Percentiles rank a stretch among this genome's conserved stretches.
phyloP scores from a whole-genome alignment of 257 asterid genomes.

The Nicotiana benthamiana region DNA sequence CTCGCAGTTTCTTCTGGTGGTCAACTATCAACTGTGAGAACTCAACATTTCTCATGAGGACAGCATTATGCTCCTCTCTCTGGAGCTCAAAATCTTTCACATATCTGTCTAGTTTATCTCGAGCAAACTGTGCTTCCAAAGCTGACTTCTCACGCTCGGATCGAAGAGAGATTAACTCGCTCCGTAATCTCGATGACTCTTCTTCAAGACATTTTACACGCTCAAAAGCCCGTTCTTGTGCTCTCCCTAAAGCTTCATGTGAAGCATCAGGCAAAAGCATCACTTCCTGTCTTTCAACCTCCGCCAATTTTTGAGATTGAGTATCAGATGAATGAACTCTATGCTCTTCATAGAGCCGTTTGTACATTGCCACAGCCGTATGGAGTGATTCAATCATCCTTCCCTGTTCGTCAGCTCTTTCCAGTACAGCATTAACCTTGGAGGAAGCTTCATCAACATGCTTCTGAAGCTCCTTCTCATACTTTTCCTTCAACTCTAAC shows the following conservation, averaged over 20 bases:
- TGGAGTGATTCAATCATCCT: slow-evolving; percentile 91
- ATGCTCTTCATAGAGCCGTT: slow-evolving; percentile 75
- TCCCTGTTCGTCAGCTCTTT: slow-evolving; percentile 77
- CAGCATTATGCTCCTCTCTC: slow-evolving; percentile 68
- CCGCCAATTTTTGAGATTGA: slow-evolving; percentile 43
- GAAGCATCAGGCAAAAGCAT: slow-evolving; percentile 30
- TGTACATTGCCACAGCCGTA: slow-evolving; percentile 88
- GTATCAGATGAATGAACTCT: slow-evolving; percentile 36
- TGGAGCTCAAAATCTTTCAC: slow-evolving; percentile 82
- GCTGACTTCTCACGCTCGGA: slow-evolving; percentile 76
- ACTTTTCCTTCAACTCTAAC: slow-evolving; percentile 61
- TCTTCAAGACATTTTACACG: slow-evolving; percentile 68
- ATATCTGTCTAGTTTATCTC: slow-evolving; percentile 64
- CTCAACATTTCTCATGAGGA: slow-evolving; percentile 70
- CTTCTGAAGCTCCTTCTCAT: slow-evolving; percentile 63
- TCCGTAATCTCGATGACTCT: slow-evolving; percentile 52
- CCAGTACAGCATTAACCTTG: slow-evolving; percentile 61
- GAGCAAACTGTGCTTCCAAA: slow-evolving; percentile 62
- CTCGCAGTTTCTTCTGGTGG: slow-evolving; percentile 78
- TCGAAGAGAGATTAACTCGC: slow-evolving; percentile 49
- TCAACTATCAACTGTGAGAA: slow-evolving; percentile 74
- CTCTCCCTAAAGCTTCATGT: slow-evolving; percentile 47
- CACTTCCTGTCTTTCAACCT: slow-evolving; percentile 39
- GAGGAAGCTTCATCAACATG: slow-evolving; percentile 49
- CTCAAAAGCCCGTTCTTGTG: slow-evolving; percentile 41